Evolutionary conservation across 768 basidiomycete genomes (phyloP), one percentile per base, ranked within the genome.

Genomic region (Lepiota subincarnata): DNA sequence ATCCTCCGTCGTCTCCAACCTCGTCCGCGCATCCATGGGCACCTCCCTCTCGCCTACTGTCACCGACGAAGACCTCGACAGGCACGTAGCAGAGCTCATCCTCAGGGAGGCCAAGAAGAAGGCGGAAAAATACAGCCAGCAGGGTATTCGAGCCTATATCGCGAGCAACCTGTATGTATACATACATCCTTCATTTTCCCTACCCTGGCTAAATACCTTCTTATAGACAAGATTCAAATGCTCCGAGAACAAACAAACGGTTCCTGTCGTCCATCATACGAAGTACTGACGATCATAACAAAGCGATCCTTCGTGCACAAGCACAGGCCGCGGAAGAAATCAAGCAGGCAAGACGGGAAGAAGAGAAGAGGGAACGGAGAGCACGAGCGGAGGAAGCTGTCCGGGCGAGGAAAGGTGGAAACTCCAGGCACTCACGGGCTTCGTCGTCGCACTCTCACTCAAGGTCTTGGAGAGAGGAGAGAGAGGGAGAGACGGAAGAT

Each of bases 241-340:
- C 82, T 1, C 92, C 92, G 0, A 84, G 80, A 59, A 69, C 95
- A 31, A 90, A 91, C 70, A 91, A 91, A 63, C 87, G 89, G 0
- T 91, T 91, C 64, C 71, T 91, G 20, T 79, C 82, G 0, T 85
- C 87, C 18, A 93, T 99, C 56, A 94, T 99, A 53, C 83, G 86
- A 60, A 93, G 82, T 59, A 97, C 97, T 3, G 95, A 97, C 65
- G 95, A 95, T 53, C 97, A 99, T 64, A 99, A 99, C 68, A 84
- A 87, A 69, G 84, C 88, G 11, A 75, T 99, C 42, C 66, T 91
- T 18, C 80, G 80, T 51, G 79, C 87, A 20, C 89, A 91, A 68
- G 85, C 86, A 0, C 66, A 73, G 11, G 86, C 88, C 31, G 86
- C 87, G 1, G 78, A 87, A 58, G 88, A 90, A 59, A 72, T 83